phyloP scores from a whole-genome alignment of 2,329 filamentous ascomycete genomes.

The Ophiostoma perfectum region DNA sequence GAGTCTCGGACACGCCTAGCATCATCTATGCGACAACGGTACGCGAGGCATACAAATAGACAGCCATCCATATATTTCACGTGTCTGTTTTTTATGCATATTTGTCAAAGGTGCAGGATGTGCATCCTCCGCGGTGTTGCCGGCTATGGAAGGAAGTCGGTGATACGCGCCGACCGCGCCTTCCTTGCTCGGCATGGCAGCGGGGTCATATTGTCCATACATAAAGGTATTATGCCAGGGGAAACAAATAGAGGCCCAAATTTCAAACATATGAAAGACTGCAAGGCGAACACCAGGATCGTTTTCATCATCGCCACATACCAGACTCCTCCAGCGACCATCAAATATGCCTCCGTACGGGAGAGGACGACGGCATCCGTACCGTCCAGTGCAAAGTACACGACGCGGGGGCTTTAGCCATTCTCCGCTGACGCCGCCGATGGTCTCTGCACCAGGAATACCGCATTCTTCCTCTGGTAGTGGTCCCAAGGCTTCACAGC shows the following conservation, averaged over 20 bases:
- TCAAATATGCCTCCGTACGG: background rate
- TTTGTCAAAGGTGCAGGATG: background rate
- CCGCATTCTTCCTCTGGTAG: background rate
- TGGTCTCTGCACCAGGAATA: background rate
- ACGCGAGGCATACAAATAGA: no score
- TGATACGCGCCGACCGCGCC: background rate
- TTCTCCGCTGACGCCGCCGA: background rate
- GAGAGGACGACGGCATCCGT: background rate
- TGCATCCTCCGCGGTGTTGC: background rate
- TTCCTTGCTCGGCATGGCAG: background rate
- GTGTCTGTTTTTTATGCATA: background rate
- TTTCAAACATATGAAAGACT: no score
- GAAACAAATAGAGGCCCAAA: no score
- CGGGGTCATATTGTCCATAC: background rate
- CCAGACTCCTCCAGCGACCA: background rate
- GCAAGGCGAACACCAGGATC: background rate
- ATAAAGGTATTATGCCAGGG: background rate
- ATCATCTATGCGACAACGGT: background rate
- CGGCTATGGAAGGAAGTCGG: background rate
- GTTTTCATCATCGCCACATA: background rate
- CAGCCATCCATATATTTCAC: no score
- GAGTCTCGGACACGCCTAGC: background rate
- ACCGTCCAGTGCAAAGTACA: background rate
- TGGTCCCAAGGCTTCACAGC: background rate
- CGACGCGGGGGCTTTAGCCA: background rate